phyloP scores from a whole-genome alignment of 2,329 filamentous ascomycete genomes.

The Blastomyces percursus region DNA sequence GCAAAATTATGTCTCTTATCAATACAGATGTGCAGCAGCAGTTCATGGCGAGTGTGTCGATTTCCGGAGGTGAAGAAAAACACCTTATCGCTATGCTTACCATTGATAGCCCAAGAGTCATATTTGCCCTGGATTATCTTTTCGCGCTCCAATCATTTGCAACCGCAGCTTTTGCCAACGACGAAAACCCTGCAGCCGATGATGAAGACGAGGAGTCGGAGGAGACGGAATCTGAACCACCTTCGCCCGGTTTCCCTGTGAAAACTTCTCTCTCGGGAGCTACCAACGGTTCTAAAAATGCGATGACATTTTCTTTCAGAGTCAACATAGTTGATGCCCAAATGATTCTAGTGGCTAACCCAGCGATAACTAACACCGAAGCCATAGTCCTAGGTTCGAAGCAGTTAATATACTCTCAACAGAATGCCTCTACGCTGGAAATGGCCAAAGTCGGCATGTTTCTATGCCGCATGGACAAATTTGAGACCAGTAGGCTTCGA shows the following conservation, averaged over 20 bases:
- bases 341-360: slow-evolving; percentile 91
- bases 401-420: slow-evolving; percentile 82
- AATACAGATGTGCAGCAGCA: slow-evolving; percentile 89
- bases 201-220: slow-evolving; percentile 24
- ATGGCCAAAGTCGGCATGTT: slow-evolving; percentile 97
- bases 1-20: slow-evolving; percentile 94
- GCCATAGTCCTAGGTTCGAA: slow-evolving; percentile 93
- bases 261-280: neutral
- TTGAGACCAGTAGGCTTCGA: slow-evolving; percentile 77
- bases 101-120: slow-evolving; percentile 86
- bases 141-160: slow-evolving; percentile 80
- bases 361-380: slow-evolving; percentile 77
- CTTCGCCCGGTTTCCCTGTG: neutral
- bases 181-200: slow-evolving; percentile 35
- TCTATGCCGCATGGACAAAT: slow-evolving; percentile 94
- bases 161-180: slow-evolving; percentile 53
- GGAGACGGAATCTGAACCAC: slow-evolving; percentile 14
- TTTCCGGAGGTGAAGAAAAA: slow-evolving; percentile 71
- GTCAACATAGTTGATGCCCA: slow-evolving; percentile 94
- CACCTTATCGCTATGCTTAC: slow-evolving; percentile 84
- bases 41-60: slow-evolving; percentile 93
- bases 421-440: slow-evolving; percentile 87
- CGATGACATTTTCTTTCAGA: slow-evolving; percentile 73
- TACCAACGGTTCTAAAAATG: slow-evolving; percentile 21
- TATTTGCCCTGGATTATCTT: slow-evolving; percentile 90